Evolutionary conservation across 352 stramenopile species (phyloP).

Genomic region (Globisporangium mamillatum): DNA sequence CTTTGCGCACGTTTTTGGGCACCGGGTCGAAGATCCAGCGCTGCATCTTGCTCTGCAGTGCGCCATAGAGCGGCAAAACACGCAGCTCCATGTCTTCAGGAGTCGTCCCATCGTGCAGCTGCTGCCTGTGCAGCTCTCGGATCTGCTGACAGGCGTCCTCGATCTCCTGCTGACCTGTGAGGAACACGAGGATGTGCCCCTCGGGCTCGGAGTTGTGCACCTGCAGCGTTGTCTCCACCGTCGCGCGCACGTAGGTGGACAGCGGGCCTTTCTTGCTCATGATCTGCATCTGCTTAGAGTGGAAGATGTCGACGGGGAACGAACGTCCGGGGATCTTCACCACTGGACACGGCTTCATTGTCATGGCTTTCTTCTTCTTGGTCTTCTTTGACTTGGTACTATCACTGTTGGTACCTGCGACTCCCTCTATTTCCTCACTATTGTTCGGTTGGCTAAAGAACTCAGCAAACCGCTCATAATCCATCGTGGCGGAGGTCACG

Average conservation of each 20-base stretch:
- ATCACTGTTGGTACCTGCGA: neutral
- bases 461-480: conserved; percentile 77
- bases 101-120: conserved; percentile 15
- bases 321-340: conserved; percentile 89
- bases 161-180: conserved; percentile 93
- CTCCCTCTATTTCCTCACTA: neutral
- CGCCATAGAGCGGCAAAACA: conserved; percentile 93
- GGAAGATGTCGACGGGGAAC: conserved; percentile 93
- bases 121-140: conserved; percentile 34
- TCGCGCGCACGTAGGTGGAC: conserved; percentile 58
- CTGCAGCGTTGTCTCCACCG: conserved; percentile 78
- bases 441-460: conserved; percentile 68
- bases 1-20: conserved; percentile 77
- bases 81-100: conserved; percentile 47
- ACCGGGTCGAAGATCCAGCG: conserved; percentile 93
- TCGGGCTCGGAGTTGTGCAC: conserved; percentile 69
- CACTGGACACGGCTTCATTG: conserved; percentile 53
- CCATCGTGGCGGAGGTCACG: conserved; percentile 92
- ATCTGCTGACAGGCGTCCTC: conserved; percentile 90
- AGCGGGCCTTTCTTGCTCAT: conserved; percentile 67
- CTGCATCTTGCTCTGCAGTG: conserved; percentile 91
- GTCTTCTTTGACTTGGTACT: conserved; percentile 10
- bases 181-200: conserved; percentile 93
- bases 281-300: conserved; percentile 83
- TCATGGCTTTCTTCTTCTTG: neutral